These are phyloP conservation scores for Camellia lanceoleosa DNA, from an alignment of 148 eudicot species.

Conservation along the genomic window DNA sequence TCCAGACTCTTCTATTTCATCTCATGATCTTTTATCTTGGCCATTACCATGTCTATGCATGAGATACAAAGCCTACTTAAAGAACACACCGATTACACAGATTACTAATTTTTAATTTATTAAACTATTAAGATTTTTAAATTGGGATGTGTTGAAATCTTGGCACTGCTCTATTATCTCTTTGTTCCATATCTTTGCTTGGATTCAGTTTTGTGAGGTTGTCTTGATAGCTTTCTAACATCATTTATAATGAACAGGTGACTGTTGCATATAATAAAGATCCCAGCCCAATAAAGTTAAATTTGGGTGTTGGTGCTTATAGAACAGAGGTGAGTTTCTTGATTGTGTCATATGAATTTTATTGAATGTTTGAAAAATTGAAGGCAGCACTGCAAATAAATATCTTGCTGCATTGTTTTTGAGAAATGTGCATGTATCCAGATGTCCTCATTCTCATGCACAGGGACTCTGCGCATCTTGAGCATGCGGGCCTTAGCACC, in stretches of 20 bases:
- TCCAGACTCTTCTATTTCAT: not conserved
- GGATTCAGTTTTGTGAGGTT: not conserved
- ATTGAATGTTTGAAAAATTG: not conserved
- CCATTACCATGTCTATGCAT: not conserved
- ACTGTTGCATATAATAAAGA: conserved; percentile 96
- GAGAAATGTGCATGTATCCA: not conserved
- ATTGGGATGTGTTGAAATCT: not conserved
- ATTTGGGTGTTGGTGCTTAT: conserved; percentile 98
- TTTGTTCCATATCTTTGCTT: not conserved
- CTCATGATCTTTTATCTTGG: not conserved
- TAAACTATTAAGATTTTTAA: not conserved
- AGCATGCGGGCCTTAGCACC: not conserved
- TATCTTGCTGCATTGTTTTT: not conserved
- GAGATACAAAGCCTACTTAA: not conserved
- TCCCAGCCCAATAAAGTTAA: conserved; percentile 84
- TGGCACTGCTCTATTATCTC: not conserved
- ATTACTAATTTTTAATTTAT: not conserved
- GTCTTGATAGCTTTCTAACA: conserved; percentile 6
- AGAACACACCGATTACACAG: not conserved
- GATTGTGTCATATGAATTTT: not conserved
- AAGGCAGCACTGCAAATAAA: not conserved
- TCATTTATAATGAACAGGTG: conserved; percentile 50
- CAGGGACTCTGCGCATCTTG: not conserved
- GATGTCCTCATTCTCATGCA: not conserved
- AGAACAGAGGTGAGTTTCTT: conserved; percentile 72